Percentiles rank a stretch among this genome's conserved stretches.
phyloP scores from a whole-genome alignment of 1,139 yeast species.

The Geotrichum citri-aurantii region DNA sequence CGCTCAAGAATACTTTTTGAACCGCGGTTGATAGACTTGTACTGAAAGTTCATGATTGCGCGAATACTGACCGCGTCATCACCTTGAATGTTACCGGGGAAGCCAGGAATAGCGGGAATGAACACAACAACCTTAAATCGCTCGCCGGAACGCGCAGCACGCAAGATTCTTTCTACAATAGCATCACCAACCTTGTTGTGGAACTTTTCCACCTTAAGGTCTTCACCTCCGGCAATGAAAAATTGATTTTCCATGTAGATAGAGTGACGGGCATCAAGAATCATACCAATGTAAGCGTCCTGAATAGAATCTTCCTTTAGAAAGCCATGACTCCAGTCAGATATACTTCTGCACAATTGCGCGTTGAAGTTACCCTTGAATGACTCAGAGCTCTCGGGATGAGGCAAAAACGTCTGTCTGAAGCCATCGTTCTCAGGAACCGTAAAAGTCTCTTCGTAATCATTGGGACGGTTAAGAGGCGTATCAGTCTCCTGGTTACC shows the following conservation, averaged over 20 bases:
- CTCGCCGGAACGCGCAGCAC: slow-evolving; percentile 18
- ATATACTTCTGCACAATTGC: slow-evolving; percentile 18
- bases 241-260: slow-evolving; percentile 22
- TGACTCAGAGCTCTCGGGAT: slow-evolving; percentile 16
- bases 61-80: slow-evolving; percentile 20
- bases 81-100: slow-evolving; percentile 19
- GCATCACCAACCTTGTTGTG: slow-evolving; percentile 21
- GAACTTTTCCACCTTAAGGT: slow-evolving; percentile 14
- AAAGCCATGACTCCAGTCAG: slow-evolving; percentile 21
- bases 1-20: slow-evolving; percentile 18
- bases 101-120: slow-evolving; percentile 22
- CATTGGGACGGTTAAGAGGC: slow-evolving; percentile 2
- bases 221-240: slow-evolving; percentile 20
- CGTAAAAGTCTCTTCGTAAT: slow-evolving; percentile 9
- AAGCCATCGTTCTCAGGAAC: slow-evolving; percentile 14
- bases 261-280: slow-evolving; percentile 19
- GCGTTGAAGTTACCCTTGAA: slow-evolving; percentile 15
- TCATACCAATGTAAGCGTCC: slow-evolving; percentile 19
- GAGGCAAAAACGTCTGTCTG: slow-evolving; percentile 10
- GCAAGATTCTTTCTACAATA: slow-evolving; percentile 18
- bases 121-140: slow-evolving; percentile 15
- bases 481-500: neutral
- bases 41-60: slow-evolving; percentile 21
- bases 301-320: slow-evolving; percentile 19
- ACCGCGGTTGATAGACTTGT: slow-evolving; percentile 20